Conservation (phyloP, 192 early-diverging fungal genomes). For the Entomortierella parvispora region DNA sequence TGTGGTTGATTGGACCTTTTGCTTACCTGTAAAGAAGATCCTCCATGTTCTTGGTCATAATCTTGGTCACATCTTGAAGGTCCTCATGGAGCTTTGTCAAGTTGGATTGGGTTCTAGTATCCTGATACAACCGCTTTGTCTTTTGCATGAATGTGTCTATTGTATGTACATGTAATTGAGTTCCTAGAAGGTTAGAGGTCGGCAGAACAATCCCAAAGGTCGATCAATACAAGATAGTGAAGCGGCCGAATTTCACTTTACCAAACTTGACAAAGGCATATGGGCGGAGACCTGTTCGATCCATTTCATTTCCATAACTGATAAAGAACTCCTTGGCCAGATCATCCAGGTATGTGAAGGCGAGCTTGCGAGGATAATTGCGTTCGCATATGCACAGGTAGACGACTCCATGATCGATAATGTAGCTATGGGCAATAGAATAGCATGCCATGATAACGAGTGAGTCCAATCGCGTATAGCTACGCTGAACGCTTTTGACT, state of each 20-base stretch:
- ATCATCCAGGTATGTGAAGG: conserved; percentile 96
- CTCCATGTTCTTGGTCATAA: conserved; percentile 99
- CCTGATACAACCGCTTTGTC: conserved; percentile 95
- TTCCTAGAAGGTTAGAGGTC: too few species aligned
- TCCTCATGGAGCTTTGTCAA: conserved; percentile 95
- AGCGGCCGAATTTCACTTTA: conserved; percentile 26
- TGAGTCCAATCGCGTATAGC: neutral
- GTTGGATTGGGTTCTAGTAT: conserved; percentile 92
- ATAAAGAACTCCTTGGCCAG: conserved; percentile 93
- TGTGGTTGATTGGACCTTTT: conserved; percentile 69
- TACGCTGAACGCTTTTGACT: neutral
- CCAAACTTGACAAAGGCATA: conserved; percentile 99
- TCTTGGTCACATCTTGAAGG: conserved; percentile 93
- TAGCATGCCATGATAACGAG: neutral
- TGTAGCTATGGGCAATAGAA: conserved; percentile 71
- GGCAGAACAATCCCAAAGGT: too few species aligned
- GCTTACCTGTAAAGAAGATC: conserved; percentile 82
- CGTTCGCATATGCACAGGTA: conserved; percentile 95
- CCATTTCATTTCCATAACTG: conserved; percentile 92
- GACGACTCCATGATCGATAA: conserved; percentile 93
- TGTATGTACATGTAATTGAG: too few species aligned
- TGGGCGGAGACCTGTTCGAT: conserved; percentile 83
- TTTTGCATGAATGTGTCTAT: conserved; percentile 98
- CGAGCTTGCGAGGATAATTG: conserved; percentile 90
- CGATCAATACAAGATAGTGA: too few species aligned